Evolutionary conservation across 345 rosid species (phyloP), one percentile per base, ranked within the genome.

Genomic region (Populus simonii): DNA sequence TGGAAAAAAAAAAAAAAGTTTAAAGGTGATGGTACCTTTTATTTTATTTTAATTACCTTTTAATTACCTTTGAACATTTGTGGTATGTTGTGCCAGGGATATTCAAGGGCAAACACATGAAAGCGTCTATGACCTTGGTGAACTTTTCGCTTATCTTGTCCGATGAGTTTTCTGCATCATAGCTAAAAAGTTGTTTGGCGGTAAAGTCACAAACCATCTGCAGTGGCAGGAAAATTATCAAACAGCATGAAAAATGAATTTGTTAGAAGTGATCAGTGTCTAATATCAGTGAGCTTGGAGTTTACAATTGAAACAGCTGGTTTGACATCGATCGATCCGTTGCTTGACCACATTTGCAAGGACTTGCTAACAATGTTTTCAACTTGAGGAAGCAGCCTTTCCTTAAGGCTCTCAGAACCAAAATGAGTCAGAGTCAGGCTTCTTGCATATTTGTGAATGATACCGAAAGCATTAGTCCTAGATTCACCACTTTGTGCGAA

Each of bases 31-130:
- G 36, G 3, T 66, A 12, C 17, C 27, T 13, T 9, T 66, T 2
- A 27, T 31, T 66, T 31, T 22, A 23, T 8, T 66, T 33, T 66
- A 66, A 25, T 25, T 25, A 25, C 25, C 25, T 16, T 66, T 27
- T 0, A 8, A 57, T 11, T 76, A 87, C 87, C 86, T 79, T 12
- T 12, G 70, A 8, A 29, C 83, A 80, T 73, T 49, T 76, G 41
- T 81, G 71, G 66, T 49, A 83, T 36, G 84, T 53, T 7, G 87
- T 83, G 7, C 87, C 89, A 0, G 87, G 87, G 51, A 87, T 45
- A 49, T 81, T 70, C 11, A 83, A 8, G 55, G 89, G 87, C 62
- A 84, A 77, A 7, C 81, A 74, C 65, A 83, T 77, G 20, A 87
- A 68, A n/a, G 84, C 86, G 11, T 80, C 38, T 9, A 76, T 35